Conservation (phyloP, 371 early-diverging fungal genomes). For the Circinella minor region DNA sequence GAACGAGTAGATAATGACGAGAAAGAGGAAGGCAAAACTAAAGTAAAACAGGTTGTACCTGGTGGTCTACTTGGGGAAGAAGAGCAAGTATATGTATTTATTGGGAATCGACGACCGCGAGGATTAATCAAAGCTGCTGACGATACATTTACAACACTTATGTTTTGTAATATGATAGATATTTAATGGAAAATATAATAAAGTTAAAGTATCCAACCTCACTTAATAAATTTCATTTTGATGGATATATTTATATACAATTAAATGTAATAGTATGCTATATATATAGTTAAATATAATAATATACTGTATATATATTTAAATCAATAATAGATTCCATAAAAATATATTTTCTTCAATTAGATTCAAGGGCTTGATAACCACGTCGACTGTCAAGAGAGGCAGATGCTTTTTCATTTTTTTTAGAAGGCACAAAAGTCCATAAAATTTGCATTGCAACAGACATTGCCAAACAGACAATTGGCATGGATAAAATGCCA, state of each 20-base stretch:
- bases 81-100: conserved; percentile 53
- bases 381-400: background rate
- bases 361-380: background rate
- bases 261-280: too few relatives aligned
- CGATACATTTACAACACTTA: conserved; percentile 57
- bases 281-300: too few relatives aligned
- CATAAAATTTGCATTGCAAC: conserved; percentile 29
- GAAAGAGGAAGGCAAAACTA: background rate
- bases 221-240: too few relatives aligned
- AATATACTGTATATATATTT: too few relatives aligned
- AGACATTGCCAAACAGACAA: conserved; percentile 26
- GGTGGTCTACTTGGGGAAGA: conserved; percentile 51
- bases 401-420: background rate
- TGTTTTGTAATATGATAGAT: conserved; percentile 50
- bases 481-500: conserved; percentile 31
- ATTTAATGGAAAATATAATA: background rate
- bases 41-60: conserved; percentile 16
- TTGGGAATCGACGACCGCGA: conserved; percentile 39
- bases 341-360: too few relatives aligned
- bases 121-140: conserved; percentile 53
- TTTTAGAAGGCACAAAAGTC: conserved; percentile 25
- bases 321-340: too few relatives aligned
- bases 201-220: too few relatives aligned
- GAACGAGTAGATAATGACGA: background rate
- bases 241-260: too few relatives aligned